Evolutionary conservation across 2,329 filamentous ascomycete genomes (phyloP).

Genomic region (Pseudocercospora fijiensis): DNA sequence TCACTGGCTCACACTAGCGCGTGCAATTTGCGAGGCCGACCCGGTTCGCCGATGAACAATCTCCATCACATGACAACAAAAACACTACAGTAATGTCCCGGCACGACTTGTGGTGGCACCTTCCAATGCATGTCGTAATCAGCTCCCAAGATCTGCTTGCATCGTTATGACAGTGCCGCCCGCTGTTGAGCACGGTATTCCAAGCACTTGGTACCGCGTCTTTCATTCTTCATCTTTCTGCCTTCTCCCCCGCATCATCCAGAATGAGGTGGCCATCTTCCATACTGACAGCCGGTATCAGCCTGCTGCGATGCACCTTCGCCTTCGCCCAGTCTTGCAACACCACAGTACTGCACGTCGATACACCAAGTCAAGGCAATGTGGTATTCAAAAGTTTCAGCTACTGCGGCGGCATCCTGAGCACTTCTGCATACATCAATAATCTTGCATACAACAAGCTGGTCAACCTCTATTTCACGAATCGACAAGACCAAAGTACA

Average conservation of each 20-base stretch:
- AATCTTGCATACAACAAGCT: slow-evolving; percentile 38
- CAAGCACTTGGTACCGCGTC: not conserved
- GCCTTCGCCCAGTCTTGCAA: slow-evolving; percentile 28
- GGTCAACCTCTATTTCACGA: slow-evolving; percentile 36
- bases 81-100: not conserved
- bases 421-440: slow-evolving; percentile 30
- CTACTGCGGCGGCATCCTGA: slow-evolving; percentile 36
- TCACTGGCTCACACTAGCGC: not conserved
- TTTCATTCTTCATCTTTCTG: not conserved
- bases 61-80: not conserved
- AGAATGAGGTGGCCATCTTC: not conserved
- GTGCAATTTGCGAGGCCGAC: not conserved
- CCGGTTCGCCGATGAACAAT: not conserved
- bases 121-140: not conserved
- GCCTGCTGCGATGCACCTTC: slow-evolving; percentile 6
- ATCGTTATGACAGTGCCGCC: not conserved
- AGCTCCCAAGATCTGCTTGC: not conserved
- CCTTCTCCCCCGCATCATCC: not conserved
- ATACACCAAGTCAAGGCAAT: slow-evolving; percentile 25
- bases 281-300: slow-evolving; percentile 4
- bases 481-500: slow-evolving; percentile 33
- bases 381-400: slow-evolving; percentile 33
- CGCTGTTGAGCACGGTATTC: not conserved
- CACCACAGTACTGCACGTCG: slow-evolving; percentile 24
- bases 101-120: not conserved